Conservation (phyloP, 495 filamentous ascomycete genomes). For the Cercophora scortea region DNA sequence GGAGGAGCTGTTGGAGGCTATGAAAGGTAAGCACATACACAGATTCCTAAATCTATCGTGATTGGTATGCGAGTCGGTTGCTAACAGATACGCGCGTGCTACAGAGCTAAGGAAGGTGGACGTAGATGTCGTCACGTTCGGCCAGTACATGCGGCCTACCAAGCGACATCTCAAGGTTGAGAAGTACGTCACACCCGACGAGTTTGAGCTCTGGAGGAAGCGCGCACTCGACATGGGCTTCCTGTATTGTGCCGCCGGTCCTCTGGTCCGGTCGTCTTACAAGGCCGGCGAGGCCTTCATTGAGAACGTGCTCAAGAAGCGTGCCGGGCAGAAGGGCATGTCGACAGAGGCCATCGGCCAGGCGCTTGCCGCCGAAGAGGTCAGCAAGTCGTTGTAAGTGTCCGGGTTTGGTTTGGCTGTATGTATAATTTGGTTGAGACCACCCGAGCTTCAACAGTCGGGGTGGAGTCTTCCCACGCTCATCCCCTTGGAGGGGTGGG, state of each 20-base stretch:
- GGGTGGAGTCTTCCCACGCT: no score
- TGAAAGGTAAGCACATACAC: slow-evolving; percentile 45
- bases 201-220: slow-evolving; percentile 85
- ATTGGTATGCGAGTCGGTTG: neutral
- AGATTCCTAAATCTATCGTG: neutral
- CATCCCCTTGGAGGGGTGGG: no score
- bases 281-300: slow-evolving; percentile 98
- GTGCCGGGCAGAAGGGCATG: slow-evolving; percentile 42
- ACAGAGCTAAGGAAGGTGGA: slow-evolving; percentile 64
- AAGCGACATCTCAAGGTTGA: slow-evolving; percentile 96
- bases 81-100: neutral
- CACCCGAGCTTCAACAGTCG: no score
- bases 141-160: slow-evolving; percentile 98
- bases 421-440: no score
- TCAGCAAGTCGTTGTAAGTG: neutral
- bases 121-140: slow-evolving; percentile 95
- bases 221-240: slow-evolving; percentile 93
- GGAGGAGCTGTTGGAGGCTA: slow-evolving; percentile 72
- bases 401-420: no score
- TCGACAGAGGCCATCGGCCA: slow-evolving; percentile 13
- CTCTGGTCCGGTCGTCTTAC: slow-evolving; percentile 86
- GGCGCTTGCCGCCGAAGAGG: slow-evolving; percentile 15
- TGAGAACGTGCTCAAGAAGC: slow-evolving; percentile 93
- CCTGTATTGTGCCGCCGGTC: slow-evolving; percentile 90
- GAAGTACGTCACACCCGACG: slow-evolving; percentile 83